Conservation (phyloP, 495 filamentous ascomycete species). For the Penicillium maclennaniae region DNA sequence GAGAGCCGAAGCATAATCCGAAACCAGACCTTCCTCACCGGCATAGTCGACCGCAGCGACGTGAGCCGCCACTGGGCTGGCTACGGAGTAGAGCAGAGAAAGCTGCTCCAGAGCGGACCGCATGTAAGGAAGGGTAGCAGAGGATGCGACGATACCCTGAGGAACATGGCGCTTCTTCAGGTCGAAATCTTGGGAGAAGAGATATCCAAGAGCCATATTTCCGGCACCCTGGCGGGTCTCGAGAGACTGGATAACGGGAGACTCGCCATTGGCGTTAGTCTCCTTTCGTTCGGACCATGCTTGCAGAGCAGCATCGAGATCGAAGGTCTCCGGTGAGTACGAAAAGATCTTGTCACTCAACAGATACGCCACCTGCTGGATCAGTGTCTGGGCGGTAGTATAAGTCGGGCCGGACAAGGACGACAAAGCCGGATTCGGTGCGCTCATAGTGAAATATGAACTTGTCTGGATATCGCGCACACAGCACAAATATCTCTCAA, state of each 20-base stretch:
- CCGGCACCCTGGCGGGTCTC: constrained; percentile 88
- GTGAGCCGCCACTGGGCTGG: constrained; percentile 89
- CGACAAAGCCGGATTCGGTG: constrained; percentile 37
- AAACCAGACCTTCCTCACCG: constrained; percentile 66
- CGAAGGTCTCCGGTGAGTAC: constrained; percentile 90
- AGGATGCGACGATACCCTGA: constrained; percentile 82
- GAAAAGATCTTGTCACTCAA: constrained; percentile 95
- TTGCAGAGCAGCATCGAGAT: constrained; percentile 76
- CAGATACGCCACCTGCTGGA: constrained; percentile 92
- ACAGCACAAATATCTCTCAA: constrained; percentile 21
- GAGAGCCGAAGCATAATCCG: constrained; percentile 81
- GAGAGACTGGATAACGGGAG: constrained; percentile 71
- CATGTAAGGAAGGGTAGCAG: constrained; percentile 74
- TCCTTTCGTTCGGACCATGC: constrained; percentile 64
- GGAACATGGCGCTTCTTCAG: constrained; percentile 85
- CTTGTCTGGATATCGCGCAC: constrained; percentile 28
- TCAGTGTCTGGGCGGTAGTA: constrained; percentile 81
- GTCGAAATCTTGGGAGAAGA: constrained; percentile 95
- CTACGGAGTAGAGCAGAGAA: constrained; percentile 78
- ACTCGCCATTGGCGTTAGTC: constrained; percentile 75
- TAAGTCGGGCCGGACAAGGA: constrained; percentile 86
- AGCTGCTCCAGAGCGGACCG: constrained; percentile 85
- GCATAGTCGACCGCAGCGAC: constrained; percentile 91
- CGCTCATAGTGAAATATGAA: constrained; percentile 34
- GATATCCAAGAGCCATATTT: constrained; percentile 88